Conservation (phyloP, 768 basidiomycete species). For the Rubroboletus satanas region DNA sequence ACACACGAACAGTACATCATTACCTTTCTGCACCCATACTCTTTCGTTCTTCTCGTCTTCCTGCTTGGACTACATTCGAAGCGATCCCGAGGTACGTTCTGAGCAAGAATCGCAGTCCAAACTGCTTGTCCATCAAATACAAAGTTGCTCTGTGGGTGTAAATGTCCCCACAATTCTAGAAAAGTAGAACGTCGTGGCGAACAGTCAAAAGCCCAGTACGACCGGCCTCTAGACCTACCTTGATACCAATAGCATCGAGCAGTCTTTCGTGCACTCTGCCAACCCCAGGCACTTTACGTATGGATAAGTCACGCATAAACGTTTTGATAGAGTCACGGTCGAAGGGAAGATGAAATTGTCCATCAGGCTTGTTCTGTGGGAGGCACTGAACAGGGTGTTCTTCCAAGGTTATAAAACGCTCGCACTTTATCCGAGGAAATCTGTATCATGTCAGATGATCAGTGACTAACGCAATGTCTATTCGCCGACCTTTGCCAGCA, state of each 20-base stretch:
- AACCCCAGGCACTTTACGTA: conserved; percentile 85
- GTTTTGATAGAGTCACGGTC: conserved; percentile 55
- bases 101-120: conserved; percentile 73
- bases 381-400: background rate
- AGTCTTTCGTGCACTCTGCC: conserved; percentile 88
- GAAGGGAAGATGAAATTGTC: conserved; percentile 77
- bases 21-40: conserved; percentile 91
- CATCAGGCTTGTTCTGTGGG: conserved; percentile 86
- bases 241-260: conserved; percentile 82
- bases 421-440: conserved; percentile 88
- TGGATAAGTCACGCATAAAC: conserved; percentile 80
- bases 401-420: background rate
- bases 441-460: conserved; percentile 34
- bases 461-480: conserved; percentile 1
- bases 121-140: conserved; percentile 82
- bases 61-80: conserved; percentile 75
- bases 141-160: conserved; percentile 68
- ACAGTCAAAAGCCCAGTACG: background rate
- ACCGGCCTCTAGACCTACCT: conserved; percentile 37
- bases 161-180: conserved; percentile 87
- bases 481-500: conserved; percentile 88
- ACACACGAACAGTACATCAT: background rate
- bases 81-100: conserved; percentile 82
- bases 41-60: conserved; percentile 78
- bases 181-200: background rate